Evolutionary conservation across 352 stramenopile species (phyloP), one percentile per base, ranked within the genome.

Genomic region (Phytophthora vignae): DNA sequence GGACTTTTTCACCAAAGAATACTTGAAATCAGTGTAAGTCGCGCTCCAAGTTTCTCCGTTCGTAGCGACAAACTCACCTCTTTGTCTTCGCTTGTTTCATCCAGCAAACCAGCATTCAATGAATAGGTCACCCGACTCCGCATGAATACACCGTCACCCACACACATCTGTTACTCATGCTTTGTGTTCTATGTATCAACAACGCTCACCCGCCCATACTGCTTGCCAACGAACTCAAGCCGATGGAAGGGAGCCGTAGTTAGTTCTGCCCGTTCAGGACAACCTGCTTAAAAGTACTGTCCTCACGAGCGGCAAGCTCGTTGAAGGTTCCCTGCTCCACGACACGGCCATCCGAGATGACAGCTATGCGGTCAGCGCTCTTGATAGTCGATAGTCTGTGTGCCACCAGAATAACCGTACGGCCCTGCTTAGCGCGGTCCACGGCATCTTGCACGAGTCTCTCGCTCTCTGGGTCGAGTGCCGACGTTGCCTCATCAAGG

Each of bases 391-490:
- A 93, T 33, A 99, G 74, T 27, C 98, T 88, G 75, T 99, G 98
- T 14, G 98, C 98, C 71, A 99, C 98, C 15, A 99, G 84, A 46
- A 99, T 82, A 38, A 98, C 94, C 0, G 98, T 99, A n/a, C 97
- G 86, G 49, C 92, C 85, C 46, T 83, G 77, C 69, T 96, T 94
- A 70, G 87, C 79, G 49, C 84, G 82, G 71, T 91, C 74, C 10
- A 95, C 77, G 6, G 89, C 86, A n/a, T 90, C 87, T 66, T 96
- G 88, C 49, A 96, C 88, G 15, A 93, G 76, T 54, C 77, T 78
- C 55, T 95, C 88, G 68, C 87, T 95, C 52, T 92, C 85, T 0
- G 83, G 83, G 60, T 95, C 87, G 59, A 94, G 52, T n/a, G 85
- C 87, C 65, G 81, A 91, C 0, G 87, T 94, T 9, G 87, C 87